Base-by-base conservation (phyloP, 768 basidiomycete species). In the Russula vinacea region DNA sequence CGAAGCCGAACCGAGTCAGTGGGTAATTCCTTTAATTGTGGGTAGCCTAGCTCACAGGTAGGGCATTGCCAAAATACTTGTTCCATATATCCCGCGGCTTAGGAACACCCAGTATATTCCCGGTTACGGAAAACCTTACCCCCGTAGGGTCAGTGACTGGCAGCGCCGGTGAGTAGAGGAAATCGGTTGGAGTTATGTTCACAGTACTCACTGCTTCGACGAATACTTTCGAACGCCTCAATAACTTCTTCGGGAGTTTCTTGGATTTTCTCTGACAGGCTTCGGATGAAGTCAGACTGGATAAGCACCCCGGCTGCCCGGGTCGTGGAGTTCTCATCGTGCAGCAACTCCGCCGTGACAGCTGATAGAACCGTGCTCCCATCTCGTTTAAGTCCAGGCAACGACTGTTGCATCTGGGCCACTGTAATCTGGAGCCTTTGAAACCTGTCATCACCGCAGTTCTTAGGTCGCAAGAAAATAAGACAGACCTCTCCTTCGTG, bases 321-420 rank as follows among this genome's bases (percentile, higher is more conserved):
- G 14, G 84, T 83, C 11, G 89, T 89, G 5, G 90, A 92, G 54
- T 78, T 80, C 68, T 87, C 82, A 67, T 83, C 81, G 70, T 84
- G 90, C 29, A 93, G 71, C 32, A 92, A 71, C 64, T 86, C 82
- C 19, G 82, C 76, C 76, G 84, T 87, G 35, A 93, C 76, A 9
- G 93, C 88, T 11, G 81, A 80, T 52, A 94, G 78, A 13, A 98
- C 90, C 33, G 83, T 88, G 71, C 78, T 84, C 14, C 94, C 96
- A 71, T 92, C 89, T 44, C 97, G 84, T 79, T 98, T 98, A 70
- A 91, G 78, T 72, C 94, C 89, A 2, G 97, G 96, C 37, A 99
- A 79, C 22, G 86, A 87, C 73, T 98, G 96, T 50, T 90, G 86
- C 26, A 92, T 84, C 75, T 97, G 98, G 17, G 94, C 92, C 52